Base-by-base conservation (phyloP, 1,284 basidiomycete genomes). In the Sporisorium graminicola region DNA sequence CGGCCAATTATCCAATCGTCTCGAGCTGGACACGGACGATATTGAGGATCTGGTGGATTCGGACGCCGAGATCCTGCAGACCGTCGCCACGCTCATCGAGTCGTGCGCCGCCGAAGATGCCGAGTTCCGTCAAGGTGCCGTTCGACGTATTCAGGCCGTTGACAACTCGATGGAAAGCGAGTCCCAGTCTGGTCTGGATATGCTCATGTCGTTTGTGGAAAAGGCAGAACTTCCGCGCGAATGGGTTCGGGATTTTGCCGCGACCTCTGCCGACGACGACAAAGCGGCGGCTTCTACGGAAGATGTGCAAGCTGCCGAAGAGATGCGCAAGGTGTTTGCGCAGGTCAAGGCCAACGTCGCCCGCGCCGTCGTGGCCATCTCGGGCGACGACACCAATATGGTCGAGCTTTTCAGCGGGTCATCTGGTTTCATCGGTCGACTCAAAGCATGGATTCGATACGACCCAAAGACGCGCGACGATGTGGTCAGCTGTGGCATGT, bases 291-390 rank as follows among this genome's bases (percentile, higher is more conserved):
- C 35, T 2, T 71, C 67, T 20, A 54, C 13, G 20, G 59, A 64
- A 47, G 69, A 78, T 43, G 58, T 52, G 16, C 60, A 73, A 33
- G 62, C 68, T 18, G 65, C 64, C 5, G 74, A 73, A 22, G 83
- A 86, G 40, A 91, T 90, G 86, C 89, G 91, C 79, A 93, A 93
- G 81, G 88, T 89, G 0, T 91, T 96, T 65, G 90, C 91, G 65
- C 89, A 91, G 29, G 92, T 92, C 86, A 98, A 96, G 87, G 92
- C 91, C 0, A 92, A 91, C 0, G 87, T 94, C 3, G 91, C 95
- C 78, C 93, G 93, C 78, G 90, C 91, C 1, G 89, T 97, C 18
- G 93, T 98, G 14, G 93, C 93, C 74, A 89, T 93, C 24, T 90
- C 92, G 4, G 93, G 92, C 29, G 92, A 94, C 81, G 91, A 93